phyloP scores from a whole-genome alignment of 805 yeast species.

The Saccharomycodes ludwigii region DNA sequence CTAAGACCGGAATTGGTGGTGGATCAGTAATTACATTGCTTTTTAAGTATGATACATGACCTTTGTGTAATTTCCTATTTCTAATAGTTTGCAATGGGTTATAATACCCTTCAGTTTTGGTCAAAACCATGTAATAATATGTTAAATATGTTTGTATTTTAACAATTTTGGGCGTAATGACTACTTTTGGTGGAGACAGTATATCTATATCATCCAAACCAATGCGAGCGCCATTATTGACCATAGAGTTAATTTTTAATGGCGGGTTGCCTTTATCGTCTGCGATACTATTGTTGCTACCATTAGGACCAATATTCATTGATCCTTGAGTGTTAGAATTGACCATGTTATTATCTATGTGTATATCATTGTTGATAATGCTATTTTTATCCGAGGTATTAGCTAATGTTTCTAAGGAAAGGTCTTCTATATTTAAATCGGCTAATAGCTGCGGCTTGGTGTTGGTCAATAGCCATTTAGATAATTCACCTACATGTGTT shows the following conservation, averaged over 20 bases:
- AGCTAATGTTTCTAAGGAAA: no score
- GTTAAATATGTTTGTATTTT: conserved; percentile 26
- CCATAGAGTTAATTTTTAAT: no score
- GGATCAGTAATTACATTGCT: conserved; percentile 6
- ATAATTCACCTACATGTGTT: no score
- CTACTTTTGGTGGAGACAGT: no score
- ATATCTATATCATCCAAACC: no score
- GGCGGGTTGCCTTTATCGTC: no score
- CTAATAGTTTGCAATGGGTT: conserved; percentile 79
- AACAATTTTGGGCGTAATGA: neutral
- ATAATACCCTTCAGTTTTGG: conserved; percentile 46
- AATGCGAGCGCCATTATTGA: no score
- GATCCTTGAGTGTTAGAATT: neutral
- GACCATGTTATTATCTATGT: conserved; percentile 1
- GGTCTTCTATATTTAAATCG: conserved; percentile 1
- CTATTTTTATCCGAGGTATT: neutral
- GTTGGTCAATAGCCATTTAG: conserved; percentile 50
- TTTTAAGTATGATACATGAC: conserved; percentile 4
- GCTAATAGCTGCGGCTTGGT: neutral
- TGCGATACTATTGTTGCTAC: no score
- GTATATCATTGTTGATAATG: neutral
- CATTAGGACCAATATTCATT: no score
- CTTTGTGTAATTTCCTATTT: conserved; percentile 43
- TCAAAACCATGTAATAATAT: conserved; percentile 35
- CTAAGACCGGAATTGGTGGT: conserved; percentile 5